Conservation (phyloP, 257 asterid species). For the Solanum lycopersicoides region DNA sequence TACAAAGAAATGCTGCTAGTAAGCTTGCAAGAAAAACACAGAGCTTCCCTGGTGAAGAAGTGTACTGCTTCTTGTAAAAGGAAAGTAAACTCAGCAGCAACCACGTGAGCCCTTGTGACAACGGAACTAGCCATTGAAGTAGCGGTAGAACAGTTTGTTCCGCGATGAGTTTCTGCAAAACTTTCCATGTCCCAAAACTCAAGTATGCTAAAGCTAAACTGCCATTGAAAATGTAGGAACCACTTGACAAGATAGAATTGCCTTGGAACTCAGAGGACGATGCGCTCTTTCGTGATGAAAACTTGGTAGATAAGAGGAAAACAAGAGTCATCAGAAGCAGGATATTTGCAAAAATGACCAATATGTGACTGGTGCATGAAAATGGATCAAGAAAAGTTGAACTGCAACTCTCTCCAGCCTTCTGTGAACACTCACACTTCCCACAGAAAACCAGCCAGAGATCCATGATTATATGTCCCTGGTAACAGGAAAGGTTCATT, state of each 20-base stretch:
- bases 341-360: constrained; percentile 4
- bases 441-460: constrained; percentile 8
- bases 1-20: constrained; percentile 8
- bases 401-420: not conserved
- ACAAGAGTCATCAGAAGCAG: constrained; percentile 1
- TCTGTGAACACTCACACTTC: not conserved
- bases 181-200: constrained; percentile 1
- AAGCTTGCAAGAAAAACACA: not conserved
- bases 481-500: not conserved
- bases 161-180: not conserved
- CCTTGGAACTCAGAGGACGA: not conserved
- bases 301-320: not conserved
- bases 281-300: not conserved
- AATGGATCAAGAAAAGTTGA: constrained; percentile 1
- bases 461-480: not conserved
- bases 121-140: not conserved
- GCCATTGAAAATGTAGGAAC: constrained; percentile 1
- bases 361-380: constrained; percentile 2
- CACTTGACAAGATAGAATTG: not conserved
- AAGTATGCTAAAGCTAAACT: constrained; percentile 2
- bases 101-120: constrained; percentile 15
- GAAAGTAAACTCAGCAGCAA: not conserved
- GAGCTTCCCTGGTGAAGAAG: not conserved
- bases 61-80: not conserved
- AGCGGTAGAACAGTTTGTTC: constrained; percentile 1